Percentiles rank a stretch among this genome's conserved stretches.
These are phyloP conservation scores for Capsicum baccatum DNA, from an alignment of 257 asterid species.

Conservation along the genomic window DNA sequence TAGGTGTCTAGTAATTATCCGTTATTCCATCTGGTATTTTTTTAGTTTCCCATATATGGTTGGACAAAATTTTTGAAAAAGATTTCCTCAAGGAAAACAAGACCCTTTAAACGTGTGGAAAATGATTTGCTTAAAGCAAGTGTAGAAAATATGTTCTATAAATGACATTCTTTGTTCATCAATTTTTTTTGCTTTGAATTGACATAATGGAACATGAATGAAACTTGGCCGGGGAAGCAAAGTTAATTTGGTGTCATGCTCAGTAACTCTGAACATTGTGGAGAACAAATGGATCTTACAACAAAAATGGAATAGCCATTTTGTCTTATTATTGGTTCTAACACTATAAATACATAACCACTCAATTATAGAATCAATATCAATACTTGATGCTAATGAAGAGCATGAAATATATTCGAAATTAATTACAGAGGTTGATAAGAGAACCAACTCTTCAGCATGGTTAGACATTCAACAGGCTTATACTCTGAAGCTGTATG, in stretches of 20 bases:
- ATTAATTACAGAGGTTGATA: slow-evolving; percentile 33
- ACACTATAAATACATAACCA: background rate
- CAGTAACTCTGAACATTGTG: background rate
- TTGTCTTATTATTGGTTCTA: background rate
- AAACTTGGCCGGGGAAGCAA: background rate
- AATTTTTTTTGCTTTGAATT: too few relatives aligned
- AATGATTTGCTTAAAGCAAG: too few relatives aligned
- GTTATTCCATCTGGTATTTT: too few relatives aligned
- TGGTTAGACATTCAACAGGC: slow-evolving; percentile 35
- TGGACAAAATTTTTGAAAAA: too few relatives aligned
- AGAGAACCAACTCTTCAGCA: slow-evolving; percentile 46
- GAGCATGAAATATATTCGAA: background rate
- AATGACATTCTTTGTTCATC: too few relatives aligned
- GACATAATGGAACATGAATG: background rate
- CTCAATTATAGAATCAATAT: background rate
- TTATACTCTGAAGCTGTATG: slow-evolving; percentile 43
- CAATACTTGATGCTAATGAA: background rate
- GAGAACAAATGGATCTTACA: background rate
- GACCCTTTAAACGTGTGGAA: too few relatives aligned
- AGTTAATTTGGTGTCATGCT: background rate
- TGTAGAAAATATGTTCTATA: too few relatives aligned
- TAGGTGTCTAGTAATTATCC: too few relatives aligned
- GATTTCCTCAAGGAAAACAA: too few relatives aligned
- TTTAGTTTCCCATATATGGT: too few relatives aligned
- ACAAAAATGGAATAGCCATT: too few relatives aligned